Evolutionary conservation across 495 filamentous ascomycete genomes (phyloP).

Genomic region (Tuber melanosporum): DNA sequence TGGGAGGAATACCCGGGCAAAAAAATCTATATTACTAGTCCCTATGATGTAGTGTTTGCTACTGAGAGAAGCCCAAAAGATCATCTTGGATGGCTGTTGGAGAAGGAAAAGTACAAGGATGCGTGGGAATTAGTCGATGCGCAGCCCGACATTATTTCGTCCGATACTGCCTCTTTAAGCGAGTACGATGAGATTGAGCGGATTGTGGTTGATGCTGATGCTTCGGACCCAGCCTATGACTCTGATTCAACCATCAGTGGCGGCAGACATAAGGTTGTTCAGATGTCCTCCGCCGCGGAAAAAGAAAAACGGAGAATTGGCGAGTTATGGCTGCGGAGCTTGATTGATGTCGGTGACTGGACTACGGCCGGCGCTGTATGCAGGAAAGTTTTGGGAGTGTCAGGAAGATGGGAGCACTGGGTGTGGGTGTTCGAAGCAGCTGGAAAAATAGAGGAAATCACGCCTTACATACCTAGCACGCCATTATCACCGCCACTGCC

Average conservation of each 20-base stretch:
- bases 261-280: constrained; percentile 32
- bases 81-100: constrained; percentile 75
- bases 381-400: constrained; percentile 69
- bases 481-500: constrained; percentile 72
- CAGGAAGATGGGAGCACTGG: constrained; percentile 88
- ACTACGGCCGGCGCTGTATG: constrained; percentile 65
- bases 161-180: constrained; percentile 26
- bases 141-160: constrained; percentile 62
- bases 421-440: constrained; percentile 81
- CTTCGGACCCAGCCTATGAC: constrained; percentile 63
- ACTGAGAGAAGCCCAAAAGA: constrained; percentile 78
- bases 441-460: constrained; percentile 80
- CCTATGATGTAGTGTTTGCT: constrained; percentile 86
- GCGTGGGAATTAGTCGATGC: constrained; percentile 84
- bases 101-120: constrained; percentile 68
- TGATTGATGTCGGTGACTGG: constrained; percentile 70
- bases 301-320: constrained; percentile 89
- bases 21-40: constrained; percentile 93
- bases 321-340: constrained; percentile 83
- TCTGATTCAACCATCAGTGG: constrained; percentile 49
- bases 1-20: constrained; percentile 57
- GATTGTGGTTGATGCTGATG: constrained; percentile 21
- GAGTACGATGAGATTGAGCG: constrained; percentile 39
- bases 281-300: constrained; percentile 58
- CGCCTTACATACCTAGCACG: constrained; percentile 67